A percentile compares a stretch with the other conserved stretches of the same genome.
Conservation (phyloP, 2,329 filamentous ascomycete species). For the Cryphonectria nitschkei region DNA sequence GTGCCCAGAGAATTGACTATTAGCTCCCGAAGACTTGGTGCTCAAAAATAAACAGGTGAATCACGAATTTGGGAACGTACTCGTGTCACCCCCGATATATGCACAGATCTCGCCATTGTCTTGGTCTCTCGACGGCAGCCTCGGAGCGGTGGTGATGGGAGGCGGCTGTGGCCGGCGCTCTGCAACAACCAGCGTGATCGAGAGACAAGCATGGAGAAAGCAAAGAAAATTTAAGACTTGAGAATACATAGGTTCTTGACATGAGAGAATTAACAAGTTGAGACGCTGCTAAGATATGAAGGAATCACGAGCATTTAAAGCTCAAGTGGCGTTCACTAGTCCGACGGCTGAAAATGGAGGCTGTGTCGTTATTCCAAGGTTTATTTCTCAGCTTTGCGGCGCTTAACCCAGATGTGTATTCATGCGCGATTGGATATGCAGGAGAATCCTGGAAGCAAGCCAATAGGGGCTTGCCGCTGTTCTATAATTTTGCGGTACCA, state of each 20-base stretch:
- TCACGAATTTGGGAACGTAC: not conserved
- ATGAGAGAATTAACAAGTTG: not conserved
- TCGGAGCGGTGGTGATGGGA: not conserved
- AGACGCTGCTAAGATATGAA: not conserved
- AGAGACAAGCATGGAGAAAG: not conserved
- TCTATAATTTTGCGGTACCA: no score
- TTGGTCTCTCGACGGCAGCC: not conserved
- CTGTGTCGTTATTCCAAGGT: not conserved
- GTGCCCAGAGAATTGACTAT: no score
- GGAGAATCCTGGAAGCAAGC: not conserved
- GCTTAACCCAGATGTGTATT: not conserved
- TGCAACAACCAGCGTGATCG: not conserved
- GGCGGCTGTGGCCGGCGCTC: not conserved
- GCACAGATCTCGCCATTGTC: not conserved
- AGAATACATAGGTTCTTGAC: not conserved
- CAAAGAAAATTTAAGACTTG: not conserved
- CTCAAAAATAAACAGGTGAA: not conserved
- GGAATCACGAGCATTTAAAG: not conserved
- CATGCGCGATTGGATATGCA: not conserved
- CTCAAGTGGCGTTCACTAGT: not conserved
- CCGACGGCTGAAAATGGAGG: not conserved
- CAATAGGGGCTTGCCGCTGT: no score
- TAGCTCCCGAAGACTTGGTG: not conserved
- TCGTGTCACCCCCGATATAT: not conserved
- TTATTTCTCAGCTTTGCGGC: not conserved